These are phyloP conservation scores for Amniculicola lignicola DNA, from an alignment of 495 filamentous ascomycete genomes.

Conservation along the genomic window DNA sequence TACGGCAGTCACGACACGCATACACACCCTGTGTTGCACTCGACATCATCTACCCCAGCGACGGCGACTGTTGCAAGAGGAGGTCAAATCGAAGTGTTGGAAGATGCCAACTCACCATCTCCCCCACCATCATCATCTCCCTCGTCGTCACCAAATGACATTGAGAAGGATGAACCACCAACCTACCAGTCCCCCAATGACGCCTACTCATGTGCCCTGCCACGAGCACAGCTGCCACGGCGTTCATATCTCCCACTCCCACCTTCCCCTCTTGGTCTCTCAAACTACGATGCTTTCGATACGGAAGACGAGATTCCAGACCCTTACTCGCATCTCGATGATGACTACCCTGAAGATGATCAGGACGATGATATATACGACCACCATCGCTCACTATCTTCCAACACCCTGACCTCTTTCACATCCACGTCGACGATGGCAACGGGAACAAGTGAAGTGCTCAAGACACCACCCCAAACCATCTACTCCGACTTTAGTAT, in stretches of 20 bases:
- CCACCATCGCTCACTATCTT: background rate
- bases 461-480: constrained; percentile 16
- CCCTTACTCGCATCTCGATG: constrained; percentile 24
- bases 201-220: constrained; percentile 16
- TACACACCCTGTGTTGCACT: constrained; percentile 14
- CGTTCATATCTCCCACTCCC: constrained; percentile 35
- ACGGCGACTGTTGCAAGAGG: background rate
- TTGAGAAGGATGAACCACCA: background rate
- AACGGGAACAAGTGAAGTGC: background rate
- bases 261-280: constrained; percentile 45
- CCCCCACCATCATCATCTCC: constrained; percentile 1
- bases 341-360: constrained; percentile 8
- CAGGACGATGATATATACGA: too few species aligned
- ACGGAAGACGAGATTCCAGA: constrained; percentile 42
- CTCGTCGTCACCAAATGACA: background rate
- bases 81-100: background rate
- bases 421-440: background rate
- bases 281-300: constrained; percentile 52
- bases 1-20: constrained; percentile 30
- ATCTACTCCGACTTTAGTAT: constrained; percentile 42
- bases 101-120: background rate
- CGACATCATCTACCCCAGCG: background rate
- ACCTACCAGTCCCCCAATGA: constrained; percentile 24
- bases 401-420: constrained; percentile 5
- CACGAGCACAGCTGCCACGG: constrained; percentile 18